Evolutionary conservation across 2,329 filamentous ascomycete genomes (phyloP).

Genomic region (Aureobasidium sp.): DNA sequence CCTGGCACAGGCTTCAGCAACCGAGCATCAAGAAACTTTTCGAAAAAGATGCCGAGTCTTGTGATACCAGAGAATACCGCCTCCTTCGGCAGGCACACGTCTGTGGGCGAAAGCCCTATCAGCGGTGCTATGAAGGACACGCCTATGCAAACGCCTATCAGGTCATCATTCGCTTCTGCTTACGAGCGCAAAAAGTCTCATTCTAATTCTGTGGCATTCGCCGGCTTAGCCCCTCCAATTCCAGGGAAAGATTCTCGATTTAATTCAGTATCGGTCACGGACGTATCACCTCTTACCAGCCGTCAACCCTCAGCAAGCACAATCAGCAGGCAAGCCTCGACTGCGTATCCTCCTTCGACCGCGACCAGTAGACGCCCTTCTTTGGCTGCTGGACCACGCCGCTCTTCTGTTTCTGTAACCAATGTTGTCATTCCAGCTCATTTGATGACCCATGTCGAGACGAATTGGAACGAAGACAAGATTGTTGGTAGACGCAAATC

Average conservation of each 20-base stretch:
- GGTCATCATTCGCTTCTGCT: neutral
- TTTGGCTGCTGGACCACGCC: conserved; percentile 3
- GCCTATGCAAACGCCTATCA: conserved; percentile 5
- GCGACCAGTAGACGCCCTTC: neutral
- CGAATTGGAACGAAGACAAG: conserved; percentile 17
- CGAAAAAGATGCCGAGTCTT: conserved; percentile 6
- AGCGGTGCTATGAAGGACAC: neutral
- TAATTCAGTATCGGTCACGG: neutral
- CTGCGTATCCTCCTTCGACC: neutral
- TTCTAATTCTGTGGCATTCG: neutral
- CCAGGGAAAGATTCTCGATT: neutral
- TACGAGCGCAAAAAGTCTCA: neutral
- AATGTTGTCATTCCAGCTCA: conserved; percentile 20
- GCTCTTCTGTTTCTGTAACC: conserved; percentile 16
- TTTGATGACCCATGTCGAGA: conserved; percentile 14
- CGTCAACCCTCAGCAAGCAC: neutral
- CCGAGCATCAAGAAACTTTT: conserved; percentile 8
- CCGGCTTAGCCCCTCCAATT: neutral
- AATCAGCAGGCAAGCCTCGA: neutral
- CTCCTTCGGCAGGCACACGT: neutral
- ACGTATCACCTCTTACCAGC: neutral
- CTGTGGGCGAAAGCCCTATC: neutral
- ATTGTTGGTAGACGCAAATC: conserved; percentile 19
- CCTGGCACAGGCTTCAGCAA: neutral
- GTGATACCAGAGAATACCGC: neutral